Evolutionary conservation across 1,284 basidiomycete species (phyloP).

Genomic region (Cutaneotrichosporon dermatis): DNA sequence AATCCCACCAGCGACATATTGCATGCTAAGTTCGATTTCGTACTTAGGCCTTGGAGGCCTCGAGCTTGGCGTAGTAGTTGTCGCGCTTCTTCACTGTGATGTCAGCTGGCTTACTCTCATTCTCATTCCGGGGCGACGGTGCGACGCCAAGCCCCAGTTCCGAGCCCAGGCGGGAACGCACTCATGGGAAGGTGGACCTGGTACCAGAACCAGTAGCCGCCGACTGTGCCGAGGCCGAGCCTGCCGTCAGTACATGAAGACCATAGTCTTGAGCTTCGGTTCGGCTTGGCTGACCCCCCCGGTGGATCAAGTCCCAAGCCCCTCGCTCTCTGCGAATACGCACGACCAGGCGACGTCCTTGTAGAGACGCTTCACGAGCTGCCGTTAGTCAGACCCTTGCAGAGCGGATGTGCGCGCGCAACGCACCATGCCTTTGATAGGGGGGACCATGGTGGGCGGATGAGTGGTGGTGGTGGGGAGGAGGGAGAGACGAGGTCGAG

Average conservation of each 20-base stretch:
- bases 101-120: slow-evolving; percentile 1
- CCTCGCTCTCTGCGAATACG: background rate
- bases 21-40: slow-evolving; percentile 4
- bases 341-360: slow-evolving; percentile 14
- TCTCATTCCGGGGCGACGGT: background rate
- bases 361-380: slow-evolving; percentile 15
- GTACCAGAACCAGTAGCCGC: slow-evolving; percentile 23
- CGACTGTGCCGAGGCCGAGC: slow-evolving; percentile 13
- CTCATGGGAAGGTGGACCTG: slow-evolving; percentile 16
- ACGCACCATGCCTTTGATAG: slow-evolving; percentile 23
- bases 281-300: too few relatives aligned
- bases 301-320: too few relatives aligned
- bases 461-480: slow-evolving; percentile 12
- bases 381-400: background rate
- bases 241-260: background rate
- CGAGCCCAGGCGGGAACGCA: slow-evolving; percentile 4
- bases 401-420: too few relatives aligned
- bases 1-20: background rate
- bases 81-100: slow-evolving; percentile 23
- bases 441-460: slow-evolving; percentile 13
- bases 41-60: slow-evolving; percentile 10
- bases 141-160: too few relatives aligned
- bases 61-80: slow-evolving; percentile 22
- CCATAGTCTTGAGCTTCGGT: too few relatives aligned
- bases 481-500: background rate